These are phyloP conservation scores for Acer saccharum DNA, from an alignment of 345 rosid genomes.

Conservation along the genomic window DNA sequence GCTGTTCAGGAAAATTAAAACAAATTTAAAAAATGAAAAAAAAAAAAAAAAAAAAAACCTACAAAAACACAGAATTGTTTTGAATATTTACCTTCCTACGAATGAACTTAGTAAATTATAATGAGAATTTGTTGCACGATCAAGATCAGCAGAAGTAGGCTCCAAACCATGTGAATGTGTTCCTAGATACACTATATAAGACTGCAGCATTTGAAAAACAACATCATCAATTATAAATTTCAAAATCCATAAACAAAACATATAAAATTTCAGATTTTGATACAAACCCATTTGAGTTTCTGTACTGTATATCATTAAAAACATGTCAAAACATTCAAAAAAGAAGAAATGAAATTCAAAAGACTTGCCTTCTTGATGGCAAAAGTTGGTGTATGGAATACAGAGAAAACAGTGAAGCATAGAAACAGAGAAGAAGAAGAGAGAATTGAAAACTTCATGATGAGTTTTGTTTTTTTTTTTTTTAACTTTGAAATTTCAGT, in stretches of 20 bases:
- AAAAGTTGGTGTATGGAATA: constrained; percentile 33
- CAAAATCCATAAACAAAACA: not conserved
- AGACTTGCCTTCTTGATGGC: constrained; percentile 43
- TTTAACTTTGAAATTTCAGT: not conserved
- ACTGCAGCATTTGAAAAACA: constrained; percentile 6
- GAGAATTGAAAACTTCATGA: constrained; percentile 36
- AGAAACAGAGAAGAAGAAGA: constrained; percentile 18
- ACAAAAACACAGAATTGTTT: not conserved
- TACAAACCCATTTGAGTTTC: not conserved
- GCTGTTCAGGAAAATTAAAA: constrained; percentile 12
- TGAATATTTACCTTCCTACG: constrained; percentile 35
- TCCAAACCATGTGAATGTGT: constrained; percentile 21
- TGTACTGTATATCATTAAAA: not conserved
- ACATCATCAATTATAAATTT: not conserved
- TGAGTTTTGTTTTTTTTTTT: not conserved
- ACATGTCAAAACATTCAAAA: not conserved
- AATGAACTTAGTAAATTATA: constrained; percentile 35
- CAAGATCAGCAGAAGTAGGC: not conserved
- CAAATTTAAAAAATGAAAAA: not conserved
- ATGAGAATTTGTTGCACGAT: constrained; percentile 22
- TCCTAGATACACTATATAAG: constrained; percentile 37
- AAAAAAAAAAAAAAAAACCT: not conserved
- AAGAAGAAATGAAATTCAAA: not conserved
- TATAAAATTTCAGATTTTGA: not conserved
- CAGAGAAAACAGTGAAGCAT: constrained; percentile 30